Base-by-base conservation (phyloP, 768 basidiomycete genomes). In the Suillus brevipes region DNA sequence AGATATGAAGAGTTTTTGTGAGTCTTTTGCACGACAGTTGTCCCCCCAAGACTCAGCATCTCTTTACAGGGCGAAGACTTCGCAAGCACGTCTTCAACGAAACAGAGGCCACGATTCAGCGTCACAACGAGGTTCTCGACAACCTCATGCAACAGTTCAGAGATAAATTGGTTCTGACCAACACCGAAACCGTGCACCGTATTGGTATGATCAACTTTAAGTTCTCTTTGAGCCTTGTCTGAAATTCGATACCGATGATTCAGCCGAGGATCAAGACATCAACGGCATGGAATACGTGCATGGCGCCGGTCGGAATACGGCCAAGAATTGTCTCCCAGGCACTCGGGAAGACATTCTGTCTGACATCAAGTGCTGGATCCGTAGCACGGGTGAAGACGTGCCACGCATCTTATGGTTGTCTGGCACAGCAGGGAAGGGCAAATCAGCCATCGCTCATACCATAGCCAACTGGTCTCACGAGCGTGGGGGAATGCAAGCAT, bases 1-100 rank as follows among this genome's bases (percentile, higher is more conserved):
- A 16, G 69, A 64, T 56, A 72, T 63, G 23, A 72, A 69, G 57
- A 71, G 61, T 16, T 69, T 70, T 34, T 58, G 73, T 74, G 52
- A 20, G 70, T 69, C 2, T 10, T 6, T 38, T 16, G 23, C 7
- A 18, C 16, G 0, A 1, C n/a, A n/a, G n/a, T n/a, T n/a, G n/a
- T n/a, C n/a, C n/a, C n/a, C n/a, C 20, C 0, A 6, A 6, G 9
- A 55, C 31, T 34, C 53, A 55, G 10, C 18, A 16, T 10, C 16
- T 6, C 12, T 4, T 53, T 7, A n/a, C 10, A 55, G 53, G 53
- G 53, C 12, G 2, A 59, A 58, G 59, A 40, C 23, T 31, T 23
- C 63, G 25, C 25, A 66, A 61, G 42, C 13, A 64, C 37, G 9
- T 61, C 10, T n/a, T 40, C 31, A 8, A 28, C 1, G 60, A 61